Evolutionary conservation across 164 flowering plant species (phyloP), one percentile per base, ranked within the genome.

Genomic region (Stephania cephalantha): DNA sequence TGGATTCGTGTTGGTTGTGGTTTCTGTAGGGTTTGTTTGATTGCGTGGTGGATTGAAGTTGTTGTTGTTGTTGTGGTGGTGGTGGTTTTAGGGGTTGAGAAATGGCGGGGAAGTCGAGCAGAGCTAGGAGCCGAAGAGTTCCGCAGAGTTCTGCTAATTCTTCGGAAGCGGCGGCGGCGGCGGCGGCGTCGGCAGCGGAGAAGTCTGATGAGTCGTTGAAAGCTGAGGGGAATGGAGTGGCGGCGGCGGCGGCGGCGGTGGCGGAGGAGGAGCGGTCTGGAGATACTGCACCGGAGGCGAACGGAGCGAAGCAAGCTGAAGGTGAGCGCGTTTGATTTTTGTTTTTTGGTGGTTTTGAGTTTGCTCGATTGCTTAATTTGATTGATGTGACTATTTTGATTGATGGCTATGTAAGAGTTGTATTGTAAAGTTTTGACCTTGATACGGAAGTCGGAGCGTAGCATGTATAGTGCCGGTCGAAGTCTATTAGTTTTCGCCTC

Each of bases 81-180:
- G 29, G 30, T 20, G 63, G 22, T 10, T 48, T 70, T 71, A 77
- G 79, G 72, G 74, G 46, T 45, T 70, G 25, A n/a, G 50, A 66
- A 48, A 91, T 95, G 97, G 98, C 97, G 1, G 97, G 98, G 55
- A 95, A 91, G 55, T 91, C 97, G 7, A 89, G 83, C 80, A 90
- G 77, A 77, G 87, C 85, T 68, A 90, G 80, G 83, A 87, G 86
- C 18, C 77, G 84, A 79, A 90, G 74, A 81, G 93, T 68, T 15
- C 72, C 89, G 0, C 83, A 80, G 65, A 81, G 13, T 76, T 78
- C 89, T 74, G 35, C 83, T 1, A 83, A 73, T 74, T 68, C 89
- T 72, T 53, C 83, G 0, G 90, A 79, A 20, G 71, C 77, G 42
- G 75, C 55, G 10, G 83, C 74, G n/a, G 45, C 85, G 18, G 22